These are phyloP conservation scores for Fraxinus velutina DNA, from an alignment of 305 asterid species.

Conservation along the genomic window DNA sequence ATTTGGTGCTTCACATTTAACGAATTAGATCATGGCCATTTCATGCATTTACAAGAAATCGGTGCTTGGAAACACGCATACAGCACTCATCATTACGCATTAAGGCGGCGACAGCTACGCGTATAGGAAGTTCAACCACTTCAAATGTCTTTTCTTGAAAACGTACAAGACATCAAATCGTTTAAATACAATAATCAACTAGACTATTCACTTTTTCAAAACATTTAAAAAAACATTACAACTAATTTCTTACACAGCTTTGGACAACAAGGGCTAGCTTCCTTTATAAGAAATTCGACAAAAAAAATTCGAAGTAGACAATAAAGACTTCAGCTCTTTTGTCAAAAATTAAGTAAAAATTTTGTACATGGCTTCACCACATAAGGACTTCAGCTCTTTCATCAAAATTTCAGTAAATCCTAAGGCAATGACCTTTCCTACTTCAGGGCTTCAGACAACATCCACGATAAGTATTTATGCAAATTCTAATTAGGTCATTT, in stretches of 20 bases:
- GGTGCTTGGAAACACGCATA: neutral
- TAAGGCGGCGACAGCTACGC: neutral
- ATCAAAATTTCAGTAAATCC: neutral
- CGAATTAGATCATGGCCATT: neutral
- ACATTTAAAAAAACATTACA: neutral
- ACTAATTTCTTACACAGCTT: neutral
- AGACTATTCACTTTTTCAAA: neutral
- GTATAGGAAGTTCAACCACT: neutral
- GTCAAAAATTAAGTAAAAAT: neutral
- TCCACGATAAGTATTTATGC: neutral
- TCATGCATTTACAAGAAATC: neutral
- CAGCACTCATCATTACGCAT: neutral
- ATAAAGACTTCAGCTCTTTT: neutral
- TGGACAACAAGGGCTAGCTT: neutral
- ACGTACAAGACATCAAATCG: neutral
- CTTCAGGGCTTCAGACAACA: neutral
- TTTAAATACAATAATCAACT: neutral
- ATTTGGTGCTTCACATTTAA: neutral
- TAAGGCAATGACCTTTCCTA: neutral
- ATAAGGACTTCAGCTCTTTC: neutral
- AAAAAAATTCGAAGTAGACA: neutral
- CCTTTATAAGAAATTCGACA: neutral
- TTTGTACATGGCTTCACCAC: neutral
- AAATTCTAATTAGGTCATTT: too few relatives aligned
- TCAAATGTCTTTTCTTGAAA: neutral